These are phyloP conservation scores for Thymus mandschuricus DNA, from an alignment of 257 asterid species.

Conservation along the genomic window DNA sequence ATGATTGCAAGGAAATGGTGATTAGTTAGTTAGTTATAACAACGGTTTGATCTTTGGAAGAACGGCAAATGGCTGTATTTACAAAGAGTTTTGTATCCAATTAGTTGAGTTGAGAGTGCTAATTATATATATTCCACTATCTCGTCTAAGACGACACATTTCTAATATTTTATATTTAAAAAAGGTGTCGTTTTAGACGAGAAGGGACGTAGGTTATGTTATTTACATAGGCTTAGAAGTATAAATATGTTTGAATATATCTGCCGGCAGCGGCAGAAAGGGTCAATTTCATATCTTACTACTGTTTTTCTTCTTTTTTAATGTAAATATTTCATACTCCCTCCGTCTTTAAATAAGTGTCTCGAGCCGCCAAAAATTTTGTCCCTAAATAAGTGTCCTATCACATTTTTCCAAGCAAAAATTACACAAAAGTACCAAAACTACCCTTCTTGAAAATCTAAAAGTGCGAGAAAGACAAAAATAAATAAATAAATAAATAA, in stretches of 20 bases:
- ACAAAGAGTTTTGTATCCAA: not conserved
- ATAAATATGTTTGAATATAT: not conserved
- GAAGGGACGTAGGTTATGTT: not conserved
- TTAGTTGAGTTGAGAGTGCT: not conserved
- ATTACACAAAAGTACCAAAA: no score
- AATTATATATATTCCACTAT: not conserved
- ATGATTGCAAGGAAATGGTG: not conserved
- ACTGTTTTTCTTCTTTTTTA: no score
- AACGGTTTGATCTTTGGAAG: not conserved
- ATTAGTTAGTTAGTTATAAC: not conserved
- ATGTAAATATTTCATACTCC: no score
- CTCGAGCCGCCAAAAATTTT: no score
- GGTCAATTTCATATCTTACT: constrained; percentile 9
- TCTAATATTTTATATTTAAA: no score
- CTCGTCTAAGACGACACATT: no score
- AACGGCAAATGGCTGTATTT: constrained; percentile 26
- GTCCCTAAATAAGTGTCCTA: no score
- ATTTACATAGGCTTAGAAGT: not conserved
- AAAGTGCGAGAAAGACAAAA: no score
- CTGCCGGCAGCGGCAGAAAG: constrained; percentile 35
- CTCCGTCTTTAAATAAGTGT: no score
- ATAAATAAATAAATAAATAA: no score
- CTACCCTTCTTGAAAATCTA: no score
- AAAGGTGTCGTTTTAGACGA: not conserved
- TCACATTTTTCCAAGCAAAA: no score